Evolutionary conservation across 306 rosid genomes (phyloP).

Genomic region (Erythrophleum fordii): DNA sequence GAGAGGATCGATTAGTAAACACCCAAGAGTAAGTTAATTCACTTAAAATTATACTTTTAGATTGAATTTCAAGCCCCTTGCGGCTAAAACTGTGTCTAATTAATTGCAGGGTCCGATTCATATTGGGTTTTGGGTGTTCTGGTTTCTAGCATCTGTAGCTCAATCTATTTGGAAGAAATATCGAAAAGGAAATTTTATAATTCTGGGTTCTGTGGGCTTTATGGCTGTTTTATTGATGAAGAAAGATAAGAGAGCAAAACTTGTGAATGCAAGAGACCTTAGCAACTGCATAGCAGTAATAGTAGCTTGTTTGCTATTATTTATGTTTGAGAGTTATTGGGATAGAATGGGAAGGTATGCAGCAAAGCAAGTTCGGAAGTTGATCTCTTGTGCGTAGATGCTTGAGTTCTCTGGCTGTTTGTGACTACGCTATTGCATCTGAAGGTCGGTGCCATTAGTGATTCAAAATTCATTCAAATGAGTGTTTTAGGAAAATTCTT

Average conservation of each 20-base stretch:
- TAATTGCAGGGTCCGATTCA: background rate
- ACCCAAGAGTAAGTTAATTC: background rate
- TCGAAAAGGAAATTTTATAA: background rate
- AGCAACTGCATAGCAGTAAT: background rate
- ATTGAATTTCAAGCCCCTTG: background rate
- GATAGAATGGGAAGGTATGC: background rate
- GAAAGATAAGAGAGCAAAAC: background rate
- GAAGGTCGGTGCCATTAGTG: too few species aligned
- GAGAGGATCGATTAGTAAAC: background rate
- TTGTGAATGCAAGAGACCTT: background rate
- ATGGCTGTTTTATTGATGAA: background rate
- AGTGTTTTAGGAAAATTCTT: too few species aligned
- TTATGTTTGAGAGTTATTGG: background rate
- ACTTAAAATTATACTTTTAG: background rate
- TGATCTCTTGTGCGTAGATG: background rate
- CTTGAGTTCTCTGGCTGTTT: too few species aligned
- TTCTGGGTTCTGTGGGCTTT: background rate
- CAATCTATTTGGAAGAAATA: background rate
- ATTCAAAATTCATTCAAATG: too few species aligned
- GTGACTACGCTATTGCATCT: too few species aligned
- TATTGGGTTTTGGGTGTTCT: background rate
- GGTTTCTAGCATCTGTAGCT: background rate
- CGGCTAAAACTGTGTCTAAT: background rate
- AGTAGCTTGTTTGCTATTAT: background rate
- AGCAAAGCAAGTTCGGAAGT: background rate